phyloP scores from a whole-genome alignment of 768 basidiomycete species.

The Leccinum imitatum region DNA sequence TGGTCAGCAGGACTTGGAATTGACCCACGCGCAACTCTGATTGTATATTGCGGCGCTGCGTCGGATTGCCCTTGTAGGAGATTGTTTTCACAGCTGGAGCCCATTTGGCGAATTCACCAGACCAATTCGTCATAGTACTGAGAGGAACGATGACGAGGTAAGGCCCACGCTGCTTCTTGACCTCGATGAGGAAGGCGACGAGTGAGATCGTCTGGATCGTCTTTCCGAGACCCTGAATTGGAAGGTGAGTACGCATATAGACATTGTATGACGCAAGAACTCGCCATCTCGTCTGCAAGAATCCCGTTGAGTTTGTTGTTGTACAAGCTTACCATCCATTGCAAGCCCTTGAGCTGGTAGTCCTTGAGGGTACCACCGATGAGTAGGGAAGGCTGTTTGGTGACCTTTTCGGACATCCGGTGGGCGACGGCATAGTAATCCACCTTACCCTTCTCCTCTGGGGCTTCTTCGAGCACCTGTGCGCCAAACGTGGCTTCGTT shows the following conservation, averaged over 20 bases:
- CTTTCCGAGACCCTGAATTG: slow-evolving; percentile 82
- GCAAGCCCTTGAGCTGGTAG: slow-evolving; percentile 91
- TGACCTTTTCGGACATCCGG: slow-evolving; percentile 82
- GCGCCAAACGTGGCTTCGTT: slow-evolving; percentile 93
- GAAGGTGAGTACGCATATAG: slow-evolving; percentile 11
- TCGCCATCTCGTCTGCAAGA: slow-evolving; percentile 90
- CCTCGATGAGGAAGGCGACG: slow-evolving; percentile 91
- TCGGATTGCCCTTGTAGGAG: slow-evolving; percentile 91
- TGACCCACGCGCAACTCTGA: slow-evolving; percentile 72
- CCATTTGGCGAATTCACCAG: slow-evolving; percentile 97
- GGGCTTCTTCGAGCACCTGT: slow-evolving; percentile 58
- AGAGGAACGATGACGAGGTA: slow-evolving; percentile 95
- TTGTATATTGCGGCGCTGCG: slow-evolving; percentile 76
- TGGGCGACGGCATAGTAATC: slow-evolving; percentile 98
- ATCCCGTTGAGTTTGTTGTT: slow-evolving; percentile 96
- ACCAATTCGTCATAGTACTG: slow-evolving; percentile 97
- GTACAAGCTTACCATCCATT: slow-evolving; percentile 98
- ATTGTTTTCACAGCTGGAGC: slow-evolving; percentile 78
- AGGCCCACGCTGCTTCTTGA: slow-evolving; percentile 87
- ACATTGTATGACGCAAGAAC: slow-evolving; percentile 16
- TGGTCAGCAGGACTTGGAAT: slow-evolving; percentile 92
- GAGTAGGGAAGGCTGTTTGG: slow-evolving; percentile 69
- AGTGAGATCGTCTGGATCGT: slow-evolving; percentile 95
- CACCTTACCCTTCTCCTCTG: slow-evolving; percentile 68
- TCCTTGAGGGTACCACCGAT: slow-evolving; percentile 91